Conservation (phyloP, 805 yeast genomes). For the Yarrowia keelungensis region DNA sequence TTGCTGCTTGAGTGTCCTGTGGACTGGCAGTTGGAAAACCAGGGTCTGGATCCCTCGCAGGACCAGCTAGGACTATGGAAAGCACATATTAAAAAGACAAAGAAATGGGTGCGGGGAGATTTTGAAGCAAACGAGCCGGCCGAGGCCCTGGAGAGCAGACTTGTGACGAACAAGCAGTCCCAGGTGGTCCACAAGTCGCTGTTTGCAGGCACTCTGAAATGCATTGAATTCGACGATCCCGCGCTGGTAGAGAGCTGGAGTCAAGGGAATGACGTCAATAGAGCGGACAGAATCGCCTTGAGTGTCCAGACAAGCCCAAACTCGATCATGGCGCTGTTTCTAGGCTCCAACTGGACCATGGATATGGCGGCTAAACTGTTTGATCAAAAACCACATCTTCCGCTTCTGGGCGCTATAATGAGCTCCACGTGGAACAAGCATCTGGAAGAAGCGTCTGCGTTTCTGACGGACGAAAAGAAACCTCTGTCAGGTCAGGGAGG, state of each 20-base stretch:
- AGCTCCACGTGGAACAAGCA: slow-evolving; percentile 9
- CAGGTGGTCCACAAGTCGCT: slow-evolving; percentile 28
- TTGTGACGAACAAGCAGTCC: background rate
- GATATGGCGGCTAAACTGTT: slow-evolving; percentile 8
- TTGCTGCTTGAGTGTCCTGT: slow-evolving; percentile 32
- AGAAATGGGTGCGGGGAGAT: slow-evolving; percentile 20
- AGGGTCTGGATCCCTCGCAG: slow-evolving; percentile 11
- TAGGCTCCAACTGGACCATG: slow-evolving; percentile 12
- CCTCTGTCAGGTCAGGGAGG: background rate
- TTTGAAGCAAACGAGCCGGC: background rate
- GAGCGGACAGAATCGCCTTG: slow-evolving; percentile 19
- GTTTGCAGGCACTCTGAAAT: slow-evolving; percentile 36
- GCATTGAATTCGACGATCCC: slow-evolving; percentile 34
- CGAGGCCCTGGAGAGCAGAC: slow-evolving; percentile 2
- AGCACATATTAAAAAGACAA: background rate
- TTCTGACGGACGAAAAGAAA: background rate
- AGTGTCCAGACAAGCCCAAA: background rate
- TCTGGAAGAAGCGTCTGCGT: slow-evolving; percentile 5
- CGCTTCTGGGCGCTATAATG: slow-evolving; percentile 15
- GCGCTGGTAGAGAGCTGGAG: slow-evolving; percentile 4
- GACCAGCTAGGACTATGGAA: slow-evolving; percentile 17
- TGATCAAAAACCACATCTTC: slow-evolving; percentile 5
- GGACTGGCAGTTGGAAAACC: slow-evolving; percentile 19
- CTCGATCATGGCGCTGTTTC: slow-evolving; percentile 28
- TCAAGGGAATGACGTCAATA: slow-evolving; percentile 1